A percentile compares a stretch with the other conserved stretches of the same genome.
Conservation (phyloP, 495 filamentous ascomycete species). For the Bacidia gigantensis region DNA sequence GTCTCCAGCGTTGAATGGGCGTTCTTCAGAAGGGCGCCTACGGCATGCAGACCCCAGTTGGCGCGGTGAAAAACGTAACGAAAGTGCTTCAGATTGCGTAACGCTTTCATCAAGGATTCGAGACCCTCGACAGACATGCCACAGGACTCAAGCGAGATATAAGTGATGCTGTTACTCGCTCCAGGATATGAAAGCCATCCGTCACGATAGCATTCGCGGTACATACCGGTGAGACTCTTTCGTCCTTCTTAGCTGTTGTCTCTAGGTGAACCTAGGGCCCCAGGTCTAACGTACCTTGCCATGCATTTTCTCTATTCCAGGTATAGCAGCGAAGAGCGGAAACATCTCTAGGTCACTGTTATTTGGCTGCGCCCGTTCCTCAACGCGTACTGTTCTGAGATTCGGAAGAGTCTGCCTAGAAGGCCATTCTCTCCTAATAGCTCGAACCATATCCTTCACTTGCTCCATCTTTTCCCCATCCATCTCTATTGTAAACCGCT, state of each 20-base stretch:
- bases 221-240: slow-evolving; percentile 14
- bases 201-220: slow-evolving; percentile 15
- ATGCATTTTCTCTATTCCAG: slow-evolving; percentile 9
- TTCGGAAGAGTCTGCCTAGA: slow-evolving; percentile 8
- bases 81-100: slow-evolving; percentile 8
- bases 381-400: slow-evolving; percentile 8
- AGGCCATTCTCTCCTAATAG: slow-evolving; percentile 5
- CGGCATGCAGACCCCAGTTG: slow-evolving; percentile 11
- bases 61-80: slow-evolving; percentile 14
- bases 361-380: slow-evolving; percentile 5
- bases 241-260: background rate
- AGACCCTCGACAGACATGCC: slow-evolving; percentile 17
- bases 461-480: slow-evolving; percentile 12
- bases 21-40: slow-evolving; percentile 10
- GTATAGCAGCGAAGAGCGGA: slow-evolving; percentile 13
- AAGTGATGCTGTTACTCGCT: slow-evolving; percentile 12
- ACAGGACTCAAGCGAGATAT: slow-evolving; percentile 14
- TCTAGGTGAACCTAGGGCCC: background rate
- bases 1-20: slow-evolving; percentile 10
- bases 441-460: slow-evolving; percentile 14
- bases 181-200: slow-evolving; percentile 16
- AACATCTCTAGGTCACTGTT: slow-evolving; percentile 14
- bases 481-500: slow-evolving; percentile 8
- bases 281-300: slow-evolving; percentile 5
- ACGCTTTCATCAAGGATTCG: slow-evolving; percentile 11